Conservation (phyloP, 352 stramenopile genomes). For the Plasmopara halstedii region DNA sequence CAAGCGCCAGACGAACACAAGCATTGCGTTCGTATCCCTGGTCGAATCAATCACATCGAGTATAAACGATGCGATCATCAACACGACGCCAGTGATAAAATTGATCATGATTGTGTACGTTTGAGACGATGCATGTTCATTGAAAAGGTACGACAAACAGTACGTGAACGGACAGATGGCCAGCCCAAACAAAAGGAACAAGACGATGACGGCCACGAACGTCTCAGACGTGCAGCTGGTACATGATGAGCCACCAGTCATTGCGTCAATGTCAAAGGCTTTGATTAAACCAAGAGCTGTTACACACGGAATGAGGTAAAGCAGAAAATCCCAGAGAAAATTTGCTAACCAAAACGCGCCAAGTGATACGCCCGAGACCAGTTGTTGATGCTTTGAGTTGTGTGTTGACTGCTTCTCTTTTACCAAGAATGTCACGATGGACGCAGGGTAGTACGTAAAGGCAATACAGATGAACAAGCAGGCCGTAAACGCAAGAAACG, state of each 20-base stretch:
- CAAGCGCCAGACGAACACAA: conserved; percentile 67
- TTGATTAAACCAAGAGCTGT: conserved; percentile 41
- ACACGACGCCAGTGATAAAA: conserved; percentile 49
- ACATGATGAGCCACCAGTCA: conserved; percentile 41
- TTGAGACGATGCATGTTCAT: conserved; percentile 56
- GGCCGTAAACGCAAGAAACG: conserved; percentile 63
- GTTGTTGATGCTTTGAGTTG: conserved; percentile 96
- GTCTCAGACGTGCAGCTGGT: conserved; percentile 35
- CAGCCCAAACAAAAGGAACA: conserved; percentile 54
- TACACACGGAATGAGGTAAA: conserved; percentile 79
- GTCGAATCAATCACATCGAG: conserved; percentile 44
- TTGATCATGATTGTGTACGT: conserved; percentile 69
- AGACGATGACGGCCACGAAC: conserved; percentile 40
- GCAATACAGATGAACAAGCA: conserved; percentile 85
- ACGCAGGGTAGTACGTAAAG: conserved; percentile 88
- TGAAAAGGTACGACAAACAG: conserved; percentile 57
- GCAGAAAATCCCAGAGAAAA: conserved; percentile 89
- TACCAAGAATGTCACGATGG: conserved; percentile 93
- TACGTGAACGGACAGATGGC: conserved; percentile 64
- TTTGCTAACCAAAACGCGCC: conserved; percentile 95
- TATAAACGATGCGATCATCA: conserved; percentile 55
- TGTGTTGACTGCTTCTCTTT: conserved; percentile 86
- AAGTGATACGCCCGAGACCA: conserved; percentile 91
- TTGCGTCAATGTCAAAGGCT: conserved; percentile 32
- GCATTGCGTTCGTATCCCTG: conserved; percentile 31